Evolutionary conservation across 768 basidiomycete genomes (phyloP).

Genomic region (Mycena rebaudengoi): DNA sequence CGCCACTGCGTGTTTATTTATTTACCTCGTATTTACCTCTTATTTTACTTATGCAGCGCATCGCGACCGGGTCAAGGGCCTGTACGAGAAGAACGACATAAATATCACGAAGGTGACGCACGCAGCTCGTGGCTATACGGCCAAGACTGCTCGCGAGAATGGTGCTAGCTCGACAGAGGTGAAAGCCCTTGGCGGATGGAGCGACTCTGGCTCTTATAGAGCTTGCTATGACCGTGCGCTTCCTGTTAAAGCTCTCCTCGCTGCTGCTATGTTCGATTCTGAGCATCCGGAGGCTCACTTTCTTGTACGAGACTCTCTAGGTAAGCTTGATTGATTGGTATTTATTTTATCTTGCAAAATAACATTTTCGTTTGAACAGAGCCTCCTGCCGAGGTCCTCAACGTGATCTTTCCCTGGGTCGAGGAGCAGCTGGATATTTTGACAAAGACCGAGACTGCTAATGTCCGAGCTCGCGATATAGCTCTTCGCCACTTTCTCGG

Average conservation of each 20-base stretch:
- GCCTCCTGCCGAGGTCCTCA: slow-evolving; percentile 29
- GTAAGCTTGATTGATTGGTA: slow-evolving; percentile 29
- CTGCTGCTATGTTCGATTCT: slow-evolving; percentile 40
- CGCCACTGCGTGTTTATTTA: slow-evolving; percentile 34
- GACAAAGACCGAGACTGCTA: not conserved
- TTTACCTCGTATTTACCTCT: too few relatives aligned
- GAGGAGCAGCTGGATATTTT: slow-evolving; percentile 26
- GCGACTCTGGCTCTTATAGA: slow-evolving; percentile 32
- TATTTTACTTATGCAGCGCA: too few relatives aligned
- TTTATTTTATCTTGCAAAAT: not conserved
- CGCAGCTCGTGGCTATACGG: slow-evolving; percentile 37
- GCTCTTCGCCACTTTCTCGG: slow-evolving; percentile 37
- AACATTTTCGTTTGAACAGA: slow-evolving; percentile 16
- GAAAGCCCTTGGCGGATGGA: slow-evolving; percentile 45
- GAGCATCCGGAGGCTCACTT: slow-evolving; percentile 35
- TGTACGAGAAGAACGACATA: too few relatives aligned
- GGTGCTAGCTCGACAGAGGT: slow-evolving; percentile 34
- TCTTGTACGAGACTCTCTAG: slow-evolving; percentile 29
- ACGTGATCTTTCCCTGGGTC: slow-evolving; percentile 37
- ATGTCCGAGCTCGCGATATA: slow-evolving; percentile 27
- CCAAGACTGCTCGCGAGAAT: slow-evolving; percentile 37
- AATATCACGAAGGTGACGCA: slow-evolving; percentile 42
- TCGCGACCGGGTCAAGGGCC: too few relatives aligned
- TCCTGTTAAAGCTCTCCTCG: slow-evolving; percentile 39
- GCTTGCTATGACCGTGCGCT: slow-evolving; percentile 39